Conservation (phyloP, 2,329 filamentous ascomycete genomes). For the Mycocentrospora acerina region DNA sequence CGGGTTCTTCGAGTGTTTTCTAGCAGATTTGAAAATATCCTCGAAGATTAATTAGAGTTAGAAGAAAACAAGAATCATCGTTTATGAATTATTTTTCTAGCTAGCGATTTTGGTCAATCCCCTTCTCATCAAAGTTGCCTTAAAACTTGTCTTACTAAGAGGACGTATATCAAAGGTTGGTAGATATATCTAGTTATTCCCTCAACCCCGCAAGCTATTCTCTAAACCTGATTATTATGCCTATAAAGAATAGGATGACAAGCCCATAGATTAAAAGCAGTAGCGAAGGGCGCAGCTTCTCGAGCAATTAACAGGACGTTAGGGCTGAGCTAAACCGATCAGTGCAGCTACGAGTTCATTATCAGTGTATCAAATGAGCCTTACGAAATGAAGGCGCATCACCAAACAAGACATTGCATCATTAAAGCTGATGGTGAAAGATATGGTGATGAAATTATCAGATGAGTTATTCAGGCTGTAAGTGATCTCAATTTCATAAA, state of each 20-base stretch:
- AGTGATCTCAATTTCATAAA: too few species aligned
- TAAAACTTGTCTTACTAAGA: conserved; percentile 10
- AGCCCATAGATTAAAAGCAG: conserved; percentile 22
- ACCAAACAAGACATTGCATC: conserved; percentile 1
- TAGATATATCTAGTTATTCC: conserved; percentile 11
- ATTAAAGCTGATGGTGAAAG: conserved; percentile 3
- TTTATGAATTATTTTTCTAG: conserved; percentile 32
- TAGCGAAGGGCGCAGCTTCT: conserved; percentile 33
- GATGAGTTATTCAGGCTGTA: conserved; percentile 1
- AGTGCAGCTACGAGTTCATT: conserved; percentile 33
- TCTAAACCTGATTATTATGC: not conserved
- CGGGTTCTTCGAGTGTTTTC: conserved; percentile 14
- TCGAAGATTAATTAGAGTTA: conserved; percentile 23
- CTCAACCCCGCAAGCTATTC: conserved; percentile 5
- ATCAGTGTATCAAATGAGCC: conserved; percentile 4
- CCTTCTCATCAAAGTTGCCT: conserved; percentile 25
- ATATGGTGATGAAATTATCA: conserved; percentile 1
- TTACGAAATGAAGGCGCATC: not conserved
- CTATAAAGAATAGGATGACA: not conserved
- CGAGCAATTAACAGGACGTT: conserved; percentile 31
- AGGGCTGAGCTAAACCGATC: conserved; percentile 24
- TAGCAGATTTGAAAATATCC: conserved; percentile 14
- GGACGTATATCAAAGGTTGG: not conserved
- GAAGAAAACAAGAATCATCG: conserved; percentile 16
- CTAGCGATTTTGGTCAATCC: conserved; percentile 36